phyloP scores from a whole-genome alignment of 2,329 filamentous ascomycete species.

The Botrytis fragariae region DNA sequence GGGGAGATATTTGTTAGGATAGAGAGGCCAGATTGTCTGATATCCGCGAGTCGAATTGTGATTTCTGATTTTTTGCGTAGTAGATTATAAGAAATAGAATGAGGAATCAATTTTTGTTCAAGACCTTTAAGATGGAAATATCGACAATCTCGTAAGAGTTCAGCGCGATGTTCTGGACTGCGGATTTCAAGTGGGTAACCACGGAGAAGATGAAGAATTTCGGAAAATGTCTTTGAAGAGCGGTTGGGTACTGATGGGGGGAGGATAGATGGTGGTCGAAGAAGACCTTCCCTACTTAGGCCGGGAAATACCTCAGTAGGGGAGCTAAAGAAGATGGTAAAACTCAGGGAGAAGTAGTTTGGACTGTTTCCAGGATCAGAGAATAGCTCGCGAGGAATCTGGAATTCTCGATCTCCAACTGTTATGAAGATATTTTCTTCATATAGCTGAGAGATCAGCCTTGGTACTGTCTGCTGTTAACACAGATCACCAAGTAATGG shows the following conservation, averaged over 20 bases:
- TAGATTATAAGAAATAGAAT: slow-evolving; percentile 73
- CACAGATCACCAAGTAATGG: slow-evolving; percentile 13
- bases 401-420: slow-evolving; percentile 83
- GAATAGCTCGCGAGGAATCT: slow-evolving; percentile 86
- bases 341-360: slow-evolving; percentile 93
- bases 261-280: slow-evolving; percentile 82
- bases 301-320: slow-evolving; percentile 83
- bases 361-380: slow-evolving; percentile 82
- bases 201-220: slow-evolving; percentile 76
- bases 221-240: slow-evolving; percentile 78
- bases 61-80: slow-evolving; percentile 70
- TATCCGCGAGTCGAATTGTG: slow-evolving; percentile 73
- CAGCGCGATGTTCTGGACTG: slow-evolving; percentile 70
- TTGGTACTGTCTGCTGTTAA: slow-evolving; percentile 61
- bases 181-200: slow-evolving; percentile 80
- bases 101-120: slow-evolving; percentile 81
- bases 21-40: slow-evolving; percentile 81
- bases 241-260: slow-evolving; percentile 79
- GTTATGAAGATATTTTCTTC: slow-evolving; percentile 90
- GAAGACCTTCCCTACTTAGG: slow-evolving; percentile 71
- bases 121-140: slow-evolving; percentile 93
- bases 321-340: slow-evolving; percentile 80
- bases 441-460: slow-evolving; percentile 85
- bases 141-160: slow-evolving; percentile 78
- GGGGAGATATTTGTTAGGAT: slow-evolving; percentile 51